These are phyloP conservation scores for Claviceps monticola DNA, from an alignment of 2,329 filamentous ascomycete species.

Conservation along the genomic window DNA sequence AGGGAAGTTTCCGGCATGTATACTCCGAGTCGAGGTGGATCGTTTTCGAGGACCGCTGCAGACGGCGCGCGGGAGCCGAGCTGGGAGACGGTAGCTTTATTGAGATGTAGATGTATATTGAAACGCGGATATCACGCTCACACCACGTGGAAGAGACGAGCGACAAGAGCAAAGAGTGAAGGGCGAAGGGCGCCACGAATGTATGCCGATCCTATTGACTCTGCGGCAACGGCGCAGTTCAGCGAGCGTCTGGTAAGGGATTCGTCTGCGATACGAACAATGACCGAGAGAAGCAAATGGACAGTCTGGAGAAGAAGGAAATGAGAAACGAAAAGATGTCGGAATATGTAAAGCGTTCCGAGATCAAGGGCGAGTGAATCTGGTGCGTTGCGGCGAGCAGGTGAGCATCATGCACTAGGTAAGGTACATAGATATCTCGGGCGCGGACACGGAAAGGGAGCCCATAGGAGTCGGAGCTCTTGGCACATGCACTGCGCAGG, in stretches of 20 bases:
- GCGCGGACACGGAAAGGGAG: background rate
- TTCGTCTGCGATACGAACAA: background rate
- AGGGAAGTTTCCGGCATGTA: background rate
- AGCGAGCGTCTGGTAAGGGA: background rate
- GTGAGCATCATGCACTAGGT: background rate
- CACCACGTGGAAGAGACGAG: background rate
- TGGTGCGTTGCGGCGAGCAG: background rate
- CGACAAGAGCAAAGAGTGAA: background rate
- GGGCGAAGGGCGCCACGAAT: too few relatives aligned
- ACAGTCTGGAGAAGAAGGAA: background rate
- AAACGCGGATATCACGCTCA: background rate
- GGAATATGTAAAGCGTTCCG: too few relatives aligned
- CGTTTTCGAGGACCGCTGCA: background rate
- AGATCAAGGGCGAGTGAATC: too few relatives aligned
- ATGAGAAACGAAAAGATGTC: too few relatives aligned
- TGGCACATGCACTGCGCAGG: background rate
- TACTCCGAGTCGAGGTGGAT: background rate
- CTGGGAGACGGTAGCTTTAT: background rate
- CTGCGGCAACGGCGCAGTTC: background rate
- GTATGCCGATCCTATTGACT: too few relatives aligned
- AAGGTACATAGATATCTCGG: too few relatives aligned
- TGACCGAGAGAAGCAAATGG: background rate
- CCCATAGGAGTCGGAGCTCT: background rate
- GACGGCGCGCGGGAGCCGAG: background rate
- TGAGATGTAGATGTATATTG: background rate